phyloP scores from a whole-genome alignment of 768 basidiomycete species.

The Coprinopsis marcescibilis region DNA sequence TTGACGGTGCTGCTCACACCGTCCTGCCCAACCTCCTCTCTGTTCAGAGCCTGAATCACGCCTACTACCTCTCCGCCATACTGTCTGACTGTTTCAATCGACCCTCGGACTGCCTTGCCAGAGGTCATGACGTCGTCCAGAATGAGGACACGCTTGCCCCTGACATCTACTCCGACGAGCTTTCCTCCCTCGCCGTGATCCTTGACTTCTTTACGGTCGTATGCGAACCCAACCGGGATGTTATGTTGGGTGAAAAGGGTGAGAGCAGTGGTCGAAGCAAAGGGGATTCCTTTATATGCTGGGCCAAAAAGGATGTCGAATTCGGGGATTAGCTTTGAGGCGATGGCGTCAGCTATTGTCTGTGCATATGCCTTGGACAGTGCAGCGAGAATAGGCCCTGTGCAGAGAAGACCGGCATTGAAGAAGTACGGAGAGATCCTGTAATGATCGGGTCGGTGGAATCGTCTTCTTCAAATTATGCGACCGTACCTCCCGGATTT shows the following conservation, averaged over 20 bases:
- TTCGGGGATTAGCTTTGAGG: conserved; percentile 26
- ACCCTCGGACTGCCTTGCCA: conserved; percentile 81
- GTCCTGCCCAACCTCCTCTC: conserved; percentile 79
- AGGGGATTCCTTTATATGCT: conserved; percentile 95
- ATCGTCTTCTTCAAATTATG: conserved; percentile 1
- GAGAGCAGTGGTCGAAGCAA: conserved; percentile 81
- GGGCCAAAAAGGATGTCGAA: conserved; percentile 93
- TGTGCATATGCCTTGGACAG: conserved; percentile 80
- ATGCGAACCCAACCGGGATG: conserved; percentile 71
- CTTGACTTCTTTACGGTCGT: conserved; percentile 94
- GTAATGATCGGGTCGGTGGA: conserved; percentile 10
- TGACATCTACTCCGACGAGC: conserved; percentile 81
- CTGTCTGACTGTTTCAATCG: conserved; percentile 64
- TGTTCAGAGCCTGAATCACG: conserved; percentile 83
- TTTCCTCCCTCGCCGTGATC: conserved; percentile 94
- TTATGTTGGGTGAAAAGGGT: conserved; percentile 62
- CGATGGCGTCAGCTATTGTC: conserved; percentile 57
- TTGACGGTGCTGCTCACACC: conserved; percentile 67
- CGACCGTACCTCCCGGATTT: conserved; percentile 86
- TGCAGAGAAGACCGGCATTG: conserved; percentile 86
- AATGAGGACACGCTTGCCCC: conserved; percentile 77
- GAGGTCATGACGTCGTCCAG: conserved; percentile 97
- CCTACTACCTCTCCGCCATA: conserved; percentile 83
- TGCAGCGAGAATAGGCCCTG: conserved; percentile 72
- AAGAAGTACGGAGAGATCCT: conserved; percentile 96